phyloP scores from a whole-genome alignment of 371 early-diverging fungal genomes.

The Mucor irregularis region DNA sequence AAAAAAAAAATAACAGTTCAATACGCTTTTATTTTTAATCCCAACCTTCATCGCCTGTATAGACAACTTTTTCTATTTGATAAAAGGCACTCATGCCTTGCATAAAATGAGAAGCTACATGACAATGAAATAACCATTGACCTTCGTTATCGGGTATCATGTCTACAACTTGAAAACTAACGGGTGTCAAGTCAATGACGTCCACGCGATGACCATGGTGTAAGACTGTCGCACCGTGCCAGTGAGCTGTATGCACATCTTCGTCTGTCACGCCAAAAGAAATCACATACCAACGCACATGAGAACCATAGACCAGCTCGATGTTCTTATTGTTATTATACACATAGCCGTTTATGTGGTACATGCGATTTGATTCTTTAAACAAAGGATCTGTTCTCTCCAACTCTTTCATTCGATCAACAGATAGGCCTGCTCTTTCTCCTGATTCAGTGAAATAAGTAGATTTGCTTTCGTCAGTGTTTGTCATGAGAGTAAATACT shows the following conservation, averaged over 20 bases:
- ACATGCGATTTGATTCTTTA: conserved; percentile 51
- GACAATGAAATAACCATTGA: conserved; percentile 57
- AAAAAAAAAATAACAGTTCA: background rate
- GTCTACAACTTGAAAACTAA: conserved; percentile 44
- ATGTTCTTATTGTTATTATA: conserved; percentile 48
- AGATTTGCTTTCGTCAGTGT: conserved; percentile 46
- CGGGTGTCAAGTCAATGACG: conserved; percentile 47
- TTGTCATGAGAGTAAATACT: conserved; percentile 45
- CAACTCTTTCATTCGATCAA: conserved; percentile 6
- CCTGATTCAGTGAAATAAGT: conserved; percentile 37
- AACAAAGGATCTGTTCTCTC: conserved; percentile 25
- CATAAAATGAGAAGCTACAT: conserved; percentile 49
- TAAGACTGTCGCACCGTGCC: conserved; percentile 53
- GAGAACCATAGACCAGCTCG: conserved; percentile 35
- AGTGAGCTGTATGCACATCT: conserved; percentile 55
- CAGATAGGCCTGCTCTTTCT: conserved; percentile 21
- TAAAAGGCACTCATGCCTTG: conserved; percentile 52
- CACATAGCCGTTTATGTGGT: conserved; percentile 52
- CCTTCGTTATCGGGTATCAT: conserved; percentile 58
- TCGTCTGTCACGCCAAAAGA: conserved; percentile 40
- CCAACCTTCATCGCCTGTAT: conserved; percentile 52
- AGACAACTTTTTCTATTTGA: conserved; percentile 45
- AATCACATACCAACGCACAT: conserved; percentile 52
- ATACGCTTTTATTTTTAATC: conserved; percentile 7
- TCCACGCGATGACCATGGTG: conserved; percentile 49